These are phyloP conservation scores for Eustoma russellianum DNA, from an alignment of 257 asterid species.

Conservation along the genomic window DNA sequence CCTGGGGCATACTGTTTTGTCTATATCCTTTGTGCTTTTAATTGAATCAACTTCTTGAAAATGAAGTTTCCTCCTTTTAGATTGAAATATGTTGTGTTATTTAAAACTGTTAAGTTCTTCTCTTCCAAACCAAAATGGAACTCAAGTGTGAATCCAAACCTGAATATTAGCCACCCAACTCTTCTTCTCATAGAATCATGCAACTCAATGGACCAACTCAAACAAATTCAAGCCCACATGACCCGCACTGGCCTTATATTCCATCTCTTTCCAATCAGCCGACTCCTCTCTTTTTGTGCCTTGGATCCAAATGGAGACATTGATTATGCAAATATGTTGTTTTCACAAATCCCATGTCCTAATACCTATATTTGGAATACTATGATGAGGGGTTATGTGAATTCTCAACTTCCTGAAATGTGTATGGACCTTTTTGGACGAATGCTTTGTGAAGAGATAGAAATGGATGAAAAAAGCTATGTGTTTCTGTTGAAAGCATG, in stretches of 20 bases:
- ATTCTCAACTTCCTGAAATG: slow-evolving; percentile 26
- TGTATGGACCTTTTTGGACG: slow-evolving; percentile 41
- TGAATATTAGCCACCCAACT: slow-evolving; percentile 62
- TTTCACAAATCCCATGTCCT: slow-evolving; percentile 41
- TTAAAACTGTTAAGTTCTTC: not conserved
- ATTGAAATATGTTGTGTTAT: slow-evolving; percentile 1
- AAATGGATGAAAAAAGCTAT: slow-evolving; percentile 61
- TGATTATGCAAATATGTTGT: slow-evolving; percentile 37
- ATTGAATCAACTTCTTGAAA: not conserved
- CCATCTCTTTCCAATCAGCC: slow-evolving; percentile 65
- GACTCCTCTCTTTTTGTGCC: slow-evolving; percentile 56
- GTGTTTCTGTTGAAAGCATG: slow-evolving; percentile 62
- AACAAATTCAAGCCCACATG: slow-evolving; percentile 71
- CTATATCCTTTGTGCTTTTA: not conserved
- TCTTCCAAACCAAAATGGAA: slow-evolving; percentile 57
- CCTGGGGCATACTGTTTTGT: too few relatives aligned
- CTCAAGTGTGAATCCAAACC: slow-evolving; percentile 39
- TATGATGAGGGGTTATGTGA: slow-evolving; percentile 57
- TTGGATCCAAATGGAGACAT: slow-evolving; percentile 49
- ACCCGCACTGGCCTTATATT: slow-evolving; percentile 53
- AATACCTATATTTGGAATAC: slow-evolving; percentile 77
- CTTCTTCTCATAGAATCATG: slow-evolving; percentile 71
- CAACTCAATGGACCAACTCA: slow-evolving; percentile 58
- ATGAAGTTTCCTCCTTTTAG: slow-evolving; percentile 5
- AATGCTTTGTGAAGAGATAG: slow-evolving; percentile 46